These are phyloP conservation scores for Mycocentrospora acerina DNA, from an alignment of 2,329 filamentous ascomycete species.

Conservation along the genomic window DNA sequence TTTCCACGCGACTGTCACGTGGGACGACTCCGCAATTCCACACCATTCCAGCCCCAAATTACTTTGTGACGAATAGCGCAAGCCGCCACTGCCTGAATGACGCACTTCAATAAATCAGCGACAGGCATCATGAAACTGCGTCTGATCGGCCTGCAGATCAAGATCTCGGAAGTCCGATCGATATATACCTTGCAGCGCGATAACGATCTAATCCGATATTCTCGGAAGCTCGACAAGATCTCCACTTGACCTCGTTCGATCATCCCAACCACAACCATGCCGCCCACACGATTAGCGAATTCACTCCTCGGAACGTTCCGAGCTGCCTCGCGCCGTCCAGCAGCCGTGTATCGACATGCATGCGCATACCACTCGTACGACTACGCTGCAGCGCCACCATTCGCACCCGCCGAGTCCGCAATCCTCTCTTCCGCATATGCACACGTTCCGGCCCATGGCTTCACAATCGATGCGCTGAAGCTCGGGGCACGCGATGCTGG, in stretches of 20 bases:
- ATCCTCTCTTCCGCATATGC: slow-evolving; percentile 80
- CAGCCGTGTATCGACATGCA: slow-evolving; percentile 16
- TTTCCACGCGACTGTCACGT: slow-evolving; percentile 17
- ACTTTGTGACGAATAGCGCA: too few species aligned
- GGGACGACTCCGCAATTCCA: not conserved
- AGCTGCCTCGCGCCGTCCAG: slow-evolving; percentile 19
- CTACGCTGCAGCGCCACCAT: slow-evolving; percentile 55
- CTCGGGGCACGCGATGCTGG: slow-evolving; percentile 81
- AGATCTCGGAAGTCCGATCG: too few species aligned
- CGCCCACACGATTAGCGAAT: slow-evolving; percentile 26
- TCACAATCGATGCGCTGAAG: slow-evolving; percentile 71
- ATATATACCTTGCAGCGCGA: too few species aligned
- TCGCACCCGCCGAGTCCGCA: slow-evolving; percentile 67
- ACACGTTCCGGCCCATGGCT: slow-evolving; percentile 80
- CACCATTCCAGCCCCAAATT: too few species aligned
- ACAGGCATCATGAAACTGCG: too few species aligned
- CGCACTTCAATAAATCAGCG: too few species aligned
- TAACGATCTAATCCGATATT: slow-evolving; percentile 3
- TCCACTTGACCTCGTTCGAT: slow-evolving; percentile 15
- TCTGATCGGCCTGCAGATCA: too few species aligned
- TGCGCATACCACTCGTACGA: slow-evolving; percentile 41
- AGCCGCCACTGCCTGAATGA: too few species aligned
- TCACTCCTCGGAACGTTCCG: slow-evolving; percentile 27
- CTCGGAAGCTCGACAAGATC: slow-evolving; percentile 12
- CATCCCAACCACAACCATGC: slow-evolving; percentile 27